Evolutionary conservation across 176 grass and related monocot species (phyloP).

Genomic region (Hsuehochloa calcarea): DNA sequence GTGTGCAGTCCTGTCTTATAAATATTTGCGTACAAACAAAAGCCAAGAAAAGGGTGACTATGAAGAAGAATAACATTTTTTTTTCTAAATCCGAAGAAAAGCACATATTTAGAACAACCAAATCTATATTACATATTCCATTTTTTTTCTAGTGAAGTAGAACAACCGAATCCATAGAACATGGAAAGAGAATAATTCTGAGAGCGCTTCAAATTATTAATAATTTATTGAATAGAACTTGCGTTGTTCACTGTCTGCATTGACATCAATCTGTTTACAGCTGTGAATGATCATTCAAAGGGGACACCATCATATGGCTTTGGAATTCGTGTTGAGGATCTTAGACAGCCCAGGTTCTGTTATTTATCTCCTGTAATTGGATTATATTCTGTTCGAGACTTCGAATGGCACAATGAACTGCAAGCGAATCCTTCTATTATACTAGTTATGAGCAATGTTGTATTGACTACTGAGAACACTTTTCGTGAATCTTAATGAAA

Average conservation of each 20-base stretch:
- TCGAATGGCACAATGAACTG: not conserved
- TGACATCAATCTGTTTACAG: conserved; percentile 36
- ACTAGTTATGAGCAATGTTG: not conserved
- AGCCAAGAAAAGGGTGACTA: not conserved
- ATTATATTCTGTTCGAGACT: not conserved
- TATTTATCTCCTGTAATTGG: not conserved
- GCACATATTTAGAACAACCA: not conserved
- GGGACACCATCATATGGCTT: conserved; percentile 75
- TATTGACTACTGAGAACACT: not conserved
- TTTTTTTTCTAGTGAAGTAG: not conserved
- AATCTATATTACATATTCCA: not conserved
- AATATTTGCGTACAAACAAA: not conserved
- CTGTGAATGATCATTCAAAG: conserved; percentile 66
- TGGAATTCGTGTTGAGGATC: conserved; percentile 84
- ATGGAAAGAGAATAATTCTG: not conserved
- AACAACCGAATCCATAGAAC: conserved; percentile 5
- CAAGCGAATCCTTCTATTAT: not conserved
- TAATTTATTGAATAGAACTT: not conserved
- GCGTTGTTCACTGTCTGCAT: not conserved
- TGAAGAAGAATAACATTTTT: not conserved
- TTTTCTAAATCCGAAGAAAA: not conserved
- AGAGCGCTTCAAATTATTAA: not conserved
- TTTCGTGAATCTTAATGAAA: conserved; percentile 6
- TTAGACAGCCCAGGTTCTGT: conserved; percentile 76
- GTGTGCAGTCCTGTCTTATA: conserved; percentile 27